Conservation (phyloP, 257 asterid species). For the Avicennia marina region DNA sequence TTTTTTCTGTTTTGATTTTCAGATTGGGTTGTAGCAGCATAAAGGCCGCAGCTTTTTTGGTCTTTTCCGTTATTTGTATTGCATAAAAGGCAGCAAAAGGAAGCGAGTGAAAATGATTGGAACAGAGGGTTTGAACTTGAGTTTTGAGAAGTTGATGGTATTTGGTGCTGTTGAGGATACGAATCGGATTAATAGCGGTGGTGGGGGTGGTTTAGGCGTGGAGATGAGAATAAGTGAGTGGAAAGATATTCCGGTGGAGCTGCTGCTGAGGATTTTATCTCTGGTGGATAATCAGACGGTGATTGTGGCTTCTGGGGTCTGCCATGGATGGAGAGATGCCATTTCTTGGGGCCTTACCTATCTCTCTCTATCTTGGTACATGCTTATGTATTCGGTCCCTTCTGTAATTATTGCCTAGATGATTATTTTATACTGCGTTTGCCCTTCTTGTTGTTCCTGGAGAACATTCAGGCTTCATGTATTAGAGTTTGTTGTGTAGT, state of each 20-base stretch:
- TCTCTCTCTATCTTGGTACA: constrained; percentile 87
- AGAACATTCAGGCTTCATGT: too few relatives aligned
- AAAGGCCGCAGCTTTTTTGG: constrained; percentile 17
- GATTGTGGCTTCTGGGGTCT: constrained; percentile 90
- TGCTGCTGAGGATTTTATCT: constrained; percentile 69
- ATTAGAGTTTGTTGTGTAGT: too few relatives aligned
- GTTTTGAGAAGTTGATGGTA: constrained; percentile 71
- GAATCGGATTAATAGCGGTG: too few relatives aligned
- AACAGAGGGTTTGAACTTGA: constrained; percentile 46
- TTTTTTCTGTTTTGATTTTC: constrained; percentile 7
- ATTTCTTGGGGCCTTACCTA: constrained; percentile 74
- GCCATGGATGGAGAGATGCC: constrained; percentile 96
- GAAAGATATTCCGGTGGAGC: constrained; percentile 92
- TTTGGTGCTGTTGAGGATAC: constrained; percentile 25
- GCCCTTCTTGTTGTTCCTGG: too few relatives aligned
- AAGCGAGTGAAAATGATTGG: constrained; percentile 22
- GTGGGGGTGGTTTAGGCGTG: constrained; percentile 37
- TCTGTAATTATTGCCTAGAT: neutral
- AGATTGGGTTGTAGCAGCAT: constrained; percentile 12
- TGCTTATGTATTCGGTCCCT: neutral
- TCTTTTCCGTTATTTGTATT: constrained; percentile 8
- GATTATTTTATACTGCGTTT: neutral
- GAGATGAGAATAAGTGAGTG: constrained; percentile 59
- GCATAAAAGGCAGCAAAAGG: too few relatives aligned
- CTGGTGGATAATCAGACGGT: constrained; percentile 87